Evolutionary conservation across 495 filamentous ascomycete species (phyloP).

Genomic region (Letharia columbiana): DNA sequence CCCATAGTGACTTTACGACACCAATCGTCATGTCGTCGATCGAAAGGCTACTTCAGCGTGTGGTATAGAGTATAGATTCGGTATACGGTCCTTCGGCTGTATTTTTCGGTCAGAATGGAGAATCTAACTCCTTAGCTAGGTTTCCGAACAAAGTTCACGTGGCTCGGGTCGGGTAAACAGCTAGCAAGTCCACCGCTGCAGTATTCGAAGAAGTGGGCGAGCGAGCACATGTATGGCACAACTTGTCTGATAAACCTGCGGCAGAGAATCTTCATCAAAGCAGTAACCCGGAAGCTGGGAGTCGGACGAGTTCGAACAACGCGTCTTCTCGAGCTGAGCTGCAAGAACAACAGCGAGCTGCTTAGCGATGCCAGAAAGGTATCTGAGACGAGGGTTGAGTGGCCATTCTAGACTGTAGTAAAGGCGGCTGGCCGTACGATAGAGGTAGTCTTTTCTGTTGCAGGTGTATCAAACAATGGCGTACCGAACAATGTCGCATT

Average conservation of each 20-base stretch:
- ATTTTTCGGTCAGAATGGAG: too few relatives aligned
- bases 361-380: not conserved
- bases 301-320: not conserved
- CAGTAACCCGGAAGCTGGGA: too few relatives aligned
- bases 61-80: too few relatives aligned
- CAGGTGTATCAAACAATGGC: not conserved
- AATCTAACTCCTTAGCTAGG: too few relatives aligned
- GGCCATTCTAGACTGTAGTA: not conserved
- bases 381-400: not conserved
- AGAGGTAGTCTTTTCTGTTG: not conserved
- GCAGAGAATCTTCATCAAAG: not conserved
- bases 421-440: not conserved
- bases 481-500: not conserved
- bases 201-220: too few relatives aligned
- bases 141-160: too few relatives aligned
- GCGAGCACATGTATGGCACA: not conserved
- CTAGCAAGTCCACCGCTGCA: too few relatives aligned
- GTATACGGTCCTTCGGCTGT: too few relatives aligned
- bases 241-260: not conserved
- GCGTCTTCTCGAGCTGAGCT: not conserved
- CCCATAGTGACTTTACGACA: too few relatives aligned
- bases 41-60: too few relatives aligned
- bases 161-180: too few relatives aligned
- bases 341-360: not conserved
- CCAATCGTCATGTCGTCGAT: too few relatives aligned